Evolutionary conservation across 2,329 filamentous ascomycete species (phyloP), one percentile per base, ranked within the genome.

Genomic region (Thielaviopsis euricoi): DNA sequence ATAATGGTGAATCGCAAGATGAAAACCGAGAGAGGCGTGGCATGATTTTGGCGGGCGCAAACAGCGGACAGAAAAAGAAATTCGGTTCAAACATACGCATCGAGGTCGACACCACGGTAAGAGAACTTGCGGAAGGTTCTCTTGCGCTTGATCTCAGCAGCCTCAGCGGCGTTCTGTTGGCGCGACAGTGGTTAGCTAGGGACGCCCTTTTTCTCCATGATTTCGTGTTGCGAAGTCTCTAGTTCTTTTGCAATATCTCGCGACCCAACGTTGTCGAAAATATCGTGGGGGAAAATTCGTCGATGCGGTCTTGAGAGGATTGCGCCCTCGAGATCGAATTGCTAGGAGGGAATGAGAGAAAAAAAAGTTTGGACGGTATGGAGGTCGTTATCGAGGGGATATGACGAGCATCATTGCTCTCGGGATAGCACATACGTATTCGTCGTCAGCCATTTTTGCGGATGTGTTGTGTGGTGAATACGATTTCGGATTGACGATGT

Each of bases 51-150:
- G 17, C 6, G 37, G 37, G 37, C 37, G 37, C 37, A 15, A 43
- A 43, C 48, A 13, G 50, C 17, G 17, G 19, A 3, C 15, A 10
- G 13, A 33, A 9, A 46, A 52, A 13, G n/a, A 46, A 19, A 26
- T 25, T 21, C 26, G 52, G 25, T 4, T 49, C 9, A 21, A 66
- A 79, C 89, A 72, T 90, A 96, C 91, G 95, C 88, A 76, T 98
- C 93, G 76, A 98, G 90, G 77, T 98, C 93, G 76, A 98, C 88
- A 73, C 93, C 93, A 74, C 93, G 88, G 88, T 96, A 98, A 68
- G 90, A 93, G 76, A 97, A 98, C 86, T 97, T 98, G 81, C 89
- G 87, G 87, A 97, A 96, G 69, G 89, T 80, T 91, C 93, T 95
- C 82, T 86, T 95, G 83, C 88, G 95, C 89, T 97, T 98, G 78